phyloP scores from a whole-genome alignment of 441 rosid genomes.

The Theobroma grandiflorum region DNA sequence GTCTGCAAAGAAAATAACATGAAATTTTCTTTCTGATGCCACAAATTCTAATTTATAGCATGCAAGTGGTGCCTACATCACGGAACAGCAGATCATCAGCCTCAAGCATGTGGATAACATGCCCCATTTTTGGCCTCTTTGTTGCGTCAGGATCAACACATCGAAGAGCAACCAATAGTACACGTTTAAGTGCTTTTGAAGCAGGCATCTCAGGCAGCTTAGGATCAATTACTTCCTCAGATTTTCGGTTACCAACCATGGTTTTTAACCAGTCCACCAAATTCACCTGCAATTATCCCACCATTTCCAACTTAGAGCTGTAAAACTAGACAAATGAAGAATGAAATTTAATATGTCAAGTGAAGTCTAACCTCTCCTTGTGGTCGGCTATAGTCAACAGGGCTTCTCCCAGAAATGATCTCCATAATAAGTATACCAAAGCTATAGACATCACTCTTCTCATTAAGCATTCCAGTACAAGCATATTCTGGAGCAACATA shows the following conservation, averaged over 20 bases:
- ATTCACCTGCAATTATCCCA: slow-evolving; percentile 63
- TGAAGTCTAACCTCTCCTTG: slow-evolving; percentile 77
- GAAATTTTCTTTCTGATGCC: neutral
- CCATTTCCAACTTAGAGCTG: slow-evolving; percentile 27
- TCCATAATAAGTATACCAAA: slow-evolving; percentile 96
- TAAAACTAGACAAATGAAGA: neutral
- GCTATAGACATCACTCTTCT: slow-evolving; percentile 94
- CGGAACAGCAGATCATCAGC: slow-evolving; percentile 79
- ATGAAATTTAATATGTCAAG: neutral
- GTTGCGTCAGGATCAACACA: slow-evolving; percentile 98
- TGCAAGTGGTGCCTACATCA: slow-evolving; percentile 55
- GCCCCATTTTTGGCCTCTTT: slow-evolving; percentile 98
- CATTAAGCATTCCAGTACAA: slow-evolving; percentile 96
- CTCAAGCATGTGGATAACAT: slow-evolving; percentile 97
- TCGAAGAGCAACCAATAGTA: slow-evolving; percentile 81
- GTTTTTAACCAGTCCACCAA: slow-evolving; percentile 94
- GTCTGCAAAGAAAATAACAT: slow-evolving; percentile 7
- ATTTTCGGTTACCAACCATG: slow-evolving; percentile 87
- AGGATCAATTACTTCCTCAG: slow-evolving; percentile 90
- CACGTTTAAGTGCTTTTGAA: slow-evolving; percentile 90
- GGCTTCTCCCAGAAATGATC: slow-evolving; percentile 86
- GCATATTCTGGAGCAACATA: slow-evolving; percentile 99
- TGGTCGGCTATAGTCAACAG: slow-evolving; percentile 89
- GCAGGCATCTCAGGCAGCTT: slow-evolving; percentile 85
- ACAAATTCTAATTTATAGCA: neutral